phyloP scores from a whole-genome alignment of 1,284 basidiomycete species.

The Sanghuangporus weigelae region DNA sequence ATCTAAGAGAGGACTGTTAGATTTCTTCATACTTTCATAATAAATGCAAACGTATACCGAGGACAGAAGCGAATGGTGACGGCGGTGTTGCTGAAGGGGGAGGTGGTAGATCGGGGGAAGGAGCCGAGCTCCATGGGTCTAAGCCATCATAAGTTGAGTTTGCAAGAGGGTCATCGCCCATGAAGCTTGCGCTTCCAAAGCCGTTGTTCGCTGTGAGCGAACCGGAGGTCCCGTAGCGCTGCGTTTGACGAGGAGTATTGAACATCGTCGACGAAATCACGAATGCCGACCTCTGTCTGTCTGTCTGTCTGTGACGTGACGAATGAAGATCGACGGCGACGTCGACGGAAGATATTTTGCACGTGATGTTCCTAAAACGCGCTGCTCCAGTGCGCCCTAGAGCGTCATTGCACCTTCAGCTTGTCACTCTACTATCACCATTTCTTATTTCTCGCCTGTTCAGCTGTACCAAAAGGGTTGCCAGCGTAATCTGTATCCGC shows the following conservation, averaged over 20 bases:
- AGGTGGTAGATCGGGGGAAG: constrained; percentile 69
- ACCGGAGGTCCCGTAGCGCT: constrained; percentile 54
- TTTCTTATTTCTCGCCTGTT: background rate
- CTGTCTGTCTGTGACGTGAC: background rate
- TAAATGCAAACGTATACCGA: constrained; percentile 39
- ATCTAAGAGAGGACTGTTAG: constrained; percentile 33
- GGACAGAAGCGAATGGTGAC: constrained; percentile 61
- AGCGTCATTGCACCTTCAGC: background rate
- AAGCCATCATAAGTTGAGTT: constrained; percentile 73
- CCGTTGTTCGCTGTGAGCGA: constrained; percentile 33
- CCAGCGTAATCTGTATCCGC: background rate
- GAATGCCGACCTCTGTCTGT: no score
- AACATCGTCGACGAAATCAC: constrained; percentile 52
- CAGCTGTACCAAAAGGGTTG: background rate
- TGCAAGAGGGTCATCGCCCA: constrained; percentile 71
- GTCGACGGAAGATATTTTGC: background rate
- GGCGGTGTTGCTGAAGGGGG: constrained; percentile 32
- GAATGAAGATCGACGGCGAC: no score
- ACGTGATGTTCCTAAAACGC: background rate
- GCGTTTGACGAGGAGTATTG: constrained; percentile 68
- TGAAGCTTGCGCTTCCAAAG: constrained; percentile 59
- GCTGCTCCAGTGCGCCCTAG: background rate
- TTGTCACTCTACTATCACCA: background rate
- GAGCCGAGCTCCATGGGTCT: constrained; percentile 84
- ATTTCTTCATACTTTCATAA: background rate